Base-by-base conservation (phyloP, 164 flowering plant genomes). In the Sedum album region DNA sequence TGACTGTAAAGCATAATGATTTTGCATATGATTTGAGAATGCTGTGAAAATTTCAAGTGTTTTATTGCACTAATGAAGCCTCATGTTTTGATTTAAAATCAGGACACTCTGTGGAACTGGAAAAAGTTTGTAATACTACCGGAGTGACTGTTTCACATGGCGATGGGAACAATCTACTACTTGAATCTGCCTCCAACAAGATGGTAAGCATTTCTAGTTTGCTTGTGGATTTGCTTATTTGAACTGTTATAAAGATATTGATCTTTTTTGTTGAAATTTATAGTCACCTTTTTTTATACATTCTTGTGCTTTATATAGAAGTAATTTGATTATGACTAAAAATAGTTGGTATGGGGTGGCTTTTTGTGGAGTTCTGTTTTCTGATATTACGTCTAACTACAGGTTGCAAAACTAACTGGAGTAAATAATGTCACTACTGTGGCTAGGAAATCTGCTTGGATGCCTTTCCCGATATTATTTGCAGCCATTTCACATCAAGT, bases 401-500 rank as follows among this genome's bases (percentile, higher is more conserved):
- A 44, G 48, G 48, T 7, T 3, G 38, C 46, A 44, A 74, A 67
- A 70, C 21, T 64, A 36, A 69, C 66, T 71, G 69, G 46, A 79
- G 69, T 38, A 75, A 72, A 46, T 7, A 69, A 68, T 23, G 11
- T 44, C n/a, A 72, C 70, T 36, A 72, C 83, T 62, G 73, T 68
- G 69, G 61, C 68, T 63, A 97, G 97, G 6, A 86, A 78, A 69
- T 86, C 96, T 41, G 91, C 96, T 0, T 94, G 97, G 96, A 89
- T 94, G 96, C 90, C 96, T 49, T 94, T 94, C 69, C 81, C 91
- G 5, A 71, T 79, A 85, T 72, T 94, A 71, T 87, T 94, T 75
- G 84, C 70, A 73, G 96, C 93, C 23, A 85, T 94, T 17, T 76
- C 86, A 7, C 71, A 70, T 38, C 78, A 82, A 74, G 79, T 90